Conservation (phyloP, 495 filamentous ascomycete species). For the Trichoderma gamsii region DNA sequence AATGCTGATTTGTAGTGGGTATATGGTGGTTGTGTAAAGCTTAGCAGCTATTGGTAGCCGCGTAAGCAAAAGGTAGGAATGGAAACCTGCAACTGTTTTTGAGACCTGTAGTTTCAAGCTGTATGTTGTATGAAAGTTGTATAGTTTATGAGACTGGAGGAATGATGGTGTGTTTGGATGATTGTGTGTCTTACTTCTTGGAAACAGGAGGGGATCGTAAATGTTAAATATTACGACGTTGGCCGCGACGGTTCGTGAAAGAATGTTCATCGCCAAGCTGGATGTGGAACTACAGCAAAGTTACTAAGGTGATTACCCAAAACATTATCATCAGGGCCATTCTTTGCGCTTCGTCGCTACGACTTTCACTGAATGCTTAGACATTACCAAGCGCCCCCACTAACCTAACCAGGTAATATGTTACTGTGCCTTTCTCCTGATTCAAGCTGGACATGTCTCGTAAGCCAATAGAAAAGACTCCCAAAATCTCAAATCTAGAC, state of each 20-base stretch:
- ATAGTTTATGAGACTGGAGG: no score
- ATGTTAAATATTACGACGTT: no score
- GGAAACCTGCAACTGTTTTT: background rate
- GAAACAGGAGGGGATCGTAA: no score
- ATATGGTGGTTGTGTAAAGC: background rate
- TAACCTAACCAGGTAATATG: background rate
- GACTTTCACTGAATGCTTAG: background rate
- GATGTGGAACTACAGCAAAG: no score
- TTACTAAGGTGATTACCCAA: no score
- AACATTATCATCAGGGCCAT: background rate
- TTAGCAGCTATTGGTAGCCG: background rate
- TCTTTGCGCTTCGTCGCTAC: background rate
- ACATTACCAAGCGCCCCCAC: background rate
- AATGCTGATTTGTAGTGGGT: background rate
- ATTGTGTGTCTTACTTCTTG: no score
- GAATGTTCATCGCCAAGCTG: no score
- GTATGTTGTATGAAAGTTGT: no score
- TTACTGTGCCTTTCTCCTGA: background rate
- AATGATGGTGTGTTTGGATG: no score
- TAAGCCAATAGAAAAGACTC: background rate
- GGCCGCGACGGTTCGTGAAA: no score
- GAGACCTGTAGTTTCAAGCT: no score
- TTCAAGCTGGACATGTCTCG: background rate
- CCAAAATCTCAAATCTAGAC: background rate
- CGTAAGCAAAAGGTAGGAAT: background rate